phyloP scores from a whole-genome alignment of 371 early-diverging fungal species.

The Entomophthora muscae region DNA sequence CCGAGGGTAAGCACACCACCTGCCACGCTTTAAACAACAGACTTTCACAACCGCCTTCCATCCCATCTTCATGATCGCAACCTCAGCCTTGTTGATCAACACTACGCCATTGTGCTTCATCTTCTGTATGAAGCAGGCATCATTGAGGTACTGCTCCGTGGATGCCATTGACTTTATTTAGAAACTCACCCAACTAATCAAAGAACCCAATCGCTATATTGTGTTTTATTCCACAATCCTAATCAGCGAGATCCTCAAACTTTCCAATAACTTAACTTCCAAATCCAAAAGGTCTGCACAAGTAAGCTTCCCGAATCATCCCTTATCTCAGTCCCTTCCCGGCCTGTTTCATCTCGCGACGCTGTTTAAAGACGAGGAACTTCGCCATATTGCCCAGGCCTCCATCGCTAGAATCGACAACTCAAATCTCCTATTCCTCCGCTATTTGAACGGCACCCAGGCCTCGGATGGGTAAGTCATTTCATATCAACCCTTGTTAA shows the following conservation, averaged over 20 bases:
- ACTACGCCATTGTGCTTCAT: constrained; percentile 44
- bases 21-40: background rate
- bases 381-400: constrained; percentile 53
- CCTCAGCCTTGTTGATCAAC: constrained; percentile 48
- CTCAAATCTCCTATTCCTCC: constrained; percentile 17
- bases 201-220: constrained; percentile 13
- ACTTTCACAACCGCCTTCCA: background rate
- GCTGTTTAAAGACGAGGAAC: constrained; percentile 49
- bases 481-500: background rate
- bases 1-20: background rate
- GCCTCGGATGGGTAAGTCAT: background rate
- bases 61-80: constrained; percentile 8
- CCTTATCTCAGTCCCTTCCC: constrained; percentile 33
- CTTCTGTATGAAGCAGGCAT: constrained; percentile 66
- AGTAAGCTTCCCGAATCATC: constrained; percentile 10
- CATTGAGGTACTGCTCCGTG: constrained; percentile 31
- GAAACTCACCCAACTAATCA: constrained; percentile 27
- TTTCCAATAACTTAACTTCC: constrained; percentile 49
- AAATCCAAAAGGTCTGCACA: background rate
- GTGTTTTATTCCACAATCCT: constrained; percentile 42
- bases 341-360: constrained; percentile 56
- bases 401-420: constrained; percentile 59
- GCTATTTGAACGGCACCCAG: constrained; percentile 13
- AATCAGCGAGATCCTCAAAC: constrained; percentile 55
- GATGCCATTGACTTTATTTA: constrained; percentile 1